phyloP scores from a whole-genome alignment of 768 basidiomycete genomes.

The Boletus subcaerulescens region DNA sequence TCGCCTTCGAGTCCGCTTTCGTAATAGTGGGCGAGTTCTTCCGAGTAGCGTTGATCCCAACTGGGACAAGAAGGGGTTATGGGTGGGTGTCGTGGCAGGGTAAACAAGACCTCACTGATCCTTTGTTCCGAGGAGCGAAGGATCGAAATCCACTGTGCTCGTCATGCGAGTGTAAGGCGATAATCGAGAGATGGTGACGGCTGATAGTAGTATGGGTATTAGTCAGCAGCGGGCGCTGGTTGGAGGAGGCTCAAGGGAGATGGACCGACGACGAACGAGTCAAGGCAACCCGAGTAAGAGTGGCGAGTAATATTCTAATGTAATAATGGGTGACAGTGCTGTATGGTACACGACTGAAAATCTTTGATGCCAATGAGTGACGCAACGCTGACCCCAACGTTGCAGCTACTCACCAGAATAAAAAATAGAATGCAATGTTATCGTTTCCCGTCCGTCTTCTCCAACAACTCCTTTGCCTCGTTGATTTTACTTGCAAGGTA shows the following conservation, averaged over 20 bases:
- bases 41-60: conserved; percentile 76
- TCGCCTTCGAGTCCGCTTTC: conserved; percentile 85
- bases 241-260: background rate
- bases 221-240: conserved; percentile 10
- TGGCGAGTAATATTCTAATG: conserved; percentile 19
- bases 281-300: conserved; percentile 1
- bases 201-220: conserved; percentile 11
- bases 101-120: conserved; percentile 54
- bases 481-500: conserved; percentile 99
- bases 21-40: conserved; percentile 67
- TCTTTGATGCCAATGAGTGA: conserved; percentile 1
- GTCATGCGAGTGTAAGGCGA: conserved; percentile 14
- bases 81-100: background rate
- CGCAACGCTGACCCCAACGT: background rate
- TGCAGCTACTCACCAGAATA: conserved; percentile 6
- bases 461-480: conserved; percentile 92
- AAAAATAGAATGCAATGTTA: conserved; percentile 9
- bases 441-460: conserved; percentile 65
- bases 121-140: conserved; percentile 78
- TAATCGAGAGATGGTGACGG: background rate
- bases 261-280: background rate
- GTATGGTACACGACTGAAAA: conserved; percentile 21
- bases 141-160: conserved; percentile 47
- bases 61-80: conserved; percentile 33
- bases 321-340: conserved; percentile 9